These are phyloP conservation scores for Salisapilia sapeloensis DNA, from an alignment of 352 stramenopile species.

Conservation along the genomic window DNA sequence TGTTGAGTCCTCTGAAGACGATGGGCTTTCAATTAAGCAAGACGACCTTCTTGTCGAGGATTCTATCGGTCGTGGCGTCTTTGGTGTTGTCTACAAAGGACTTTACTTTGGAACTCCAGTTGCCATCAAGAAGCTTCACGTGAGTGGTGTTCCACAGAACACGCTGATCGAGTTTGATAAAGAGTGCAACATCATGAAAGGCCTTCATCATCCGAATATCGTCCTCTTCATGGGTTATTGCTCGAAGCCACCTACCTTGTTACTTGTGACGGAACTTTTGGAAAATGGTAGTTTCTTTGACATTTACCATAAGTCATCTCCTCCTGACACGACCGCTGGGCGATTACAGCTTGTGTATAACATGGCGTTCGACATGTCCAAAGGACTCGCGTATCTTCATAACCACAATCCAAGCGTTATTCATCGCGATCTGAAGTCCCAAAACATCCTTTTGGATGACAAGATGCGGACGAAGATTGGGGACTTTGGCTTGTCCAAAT, in stretches of 20 bases:
- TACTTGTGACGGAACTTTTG: conserved; percentile 91
- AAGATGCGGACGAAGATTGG: conserved; percentile 76
- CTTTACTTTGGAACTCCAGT: conserved; percentile 73
- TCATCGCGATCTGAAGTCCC: conserved; percentile 82
- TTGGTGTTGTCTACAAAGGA: conserved; percentile 69
- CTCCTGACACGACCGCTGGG: conserved; percentile 19
- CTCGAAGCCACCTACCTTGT: conserved; percentile 89
- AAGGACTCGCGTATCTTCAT: conserved; percentile 94
- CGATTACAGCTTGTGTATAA: conserved; percentile 57
- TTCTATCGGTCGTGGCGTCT: conserved; percentile 57
- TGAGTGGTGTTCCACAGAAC: conserved; percentile 65
- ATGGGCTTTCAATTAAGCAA: conserved; percentile 61
- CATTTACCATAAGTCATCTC: conserved; percentile 72
- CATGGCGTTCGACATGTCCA: conserved; percentile 79
- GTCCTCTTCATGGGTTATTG: conserved; percentile 96
- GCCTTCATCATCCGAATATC: conserved; percentile 94
- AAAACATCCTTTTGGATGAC: conserved; percentile 68
- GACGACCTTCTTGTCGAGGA: conserved; percentile 58
- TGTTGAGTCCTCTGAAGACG: conserved; percentile 23
- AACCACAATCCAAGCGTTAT: conserved; percentile 95
- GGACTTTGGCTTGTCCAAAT: conserved; percentile 72
- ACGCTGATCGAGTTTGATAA: conserved; percentile 72
- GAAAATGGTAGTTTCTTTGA: conserved; percentile 75
- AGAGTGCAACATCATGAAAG: conserved; percentile 74
- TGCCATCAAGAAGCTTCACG: conserved; percentile 72